Evolutionary conservation across 768 basidiomycete species (phyloP).

Genomic region (Pleurotus eryngii): DNA sequence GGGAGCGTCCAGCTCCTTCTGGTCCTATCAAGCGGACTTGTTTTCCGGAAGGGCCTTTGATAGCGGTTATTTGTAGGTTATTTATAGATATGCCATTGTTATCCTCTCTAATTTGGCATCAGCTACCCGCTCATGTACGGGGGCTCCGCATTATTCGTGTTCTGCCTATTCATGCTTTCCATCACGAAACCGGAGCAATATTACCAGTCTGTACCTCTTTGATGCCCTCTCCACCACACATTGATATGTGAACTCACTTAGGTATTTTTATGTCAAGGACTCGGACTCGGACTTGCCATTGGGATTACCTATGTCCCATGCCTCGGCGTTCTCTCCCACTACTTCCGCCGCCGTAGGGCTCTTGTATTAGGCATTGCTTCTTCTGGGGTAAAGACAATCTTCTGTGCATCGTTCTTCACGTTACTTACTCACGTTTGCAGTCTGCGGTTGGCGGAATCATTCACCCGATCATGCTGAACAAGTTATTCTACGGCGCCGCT

Average conservation of each 20-base stretch:
- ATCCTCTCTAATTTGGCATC: neutral
- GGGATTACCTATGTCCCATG: conserved; percentile 46
- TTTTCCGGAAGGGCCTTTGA: conserved; percentile 23
- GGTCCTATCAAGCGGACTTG: conserved; percentile 19
- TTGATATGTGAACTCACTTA: conserved; percentile 10
- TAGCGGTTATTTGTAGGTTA: conserved; percentile 22
- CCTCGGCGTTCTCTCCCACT: conserved; percentile 44
- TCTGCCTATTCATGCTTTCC: conserved; percentile 31
- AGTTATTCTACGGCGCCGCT: conserved; percentile 39
- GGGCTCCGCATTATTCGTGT: conserved; percentile 22
- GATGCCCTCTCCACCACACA: no score
- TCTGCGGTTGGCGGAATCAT: conserved; percentile 59
- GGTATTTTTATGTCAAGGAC: conserved; percentile 46
- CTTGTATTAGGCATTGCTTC: conserved; percentile 49
- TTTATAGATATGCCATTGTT: neutral
- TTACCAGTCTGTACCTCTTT: conserved; percentile 23
- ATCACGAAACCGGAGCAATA: conserved; percentile 23
- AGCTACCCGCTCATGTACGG: conserved; percentile 27
- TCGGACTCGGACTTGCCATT: conserved; percentile 43
- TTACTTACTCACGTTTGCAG: conserved; percentile 29
- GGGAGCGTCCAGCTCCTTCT: conserved; percentile 24
- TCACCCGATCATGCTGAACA: conserved; percentile 64
- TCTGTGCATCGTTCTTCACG: conserved; percentile 14
- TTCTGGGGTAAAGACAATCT: conserved; percentile 33
- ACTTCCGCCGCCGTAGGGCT: conserved; percentile 43